These are phyloP conservation scores for Teratosphaeria pseudoeucalypti DNA, from an alignment of 2,329 filamentous ascomycete species.

Conservation along the genomic window DNA sequence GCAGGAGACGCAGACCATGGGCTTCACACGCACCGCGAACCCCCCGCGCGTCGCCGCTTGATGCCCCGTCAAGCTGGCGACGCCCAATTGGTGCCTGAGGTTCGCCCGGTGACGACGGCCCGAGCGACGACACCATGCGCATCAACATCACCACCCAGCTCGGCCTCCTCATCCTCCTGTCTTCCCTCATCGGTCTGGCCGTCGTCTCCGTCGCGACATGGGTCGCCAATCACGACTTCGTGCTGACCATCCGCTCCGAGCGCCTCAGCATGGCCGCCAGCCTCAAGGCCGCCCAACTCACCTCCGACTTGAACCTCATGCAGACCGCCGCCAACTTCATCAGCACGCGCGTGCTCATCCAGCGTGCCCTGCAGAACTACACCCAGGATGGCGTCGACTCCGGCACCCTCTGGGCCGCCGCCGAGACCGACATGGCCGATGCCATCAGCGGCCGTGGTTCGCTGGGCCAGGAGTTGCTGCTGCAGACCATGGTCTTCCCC, in stretches of 20 bases:
- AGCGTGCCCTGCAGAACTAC: conserved; percentile 42
- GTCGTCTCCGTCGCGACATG: conserved; percentile 69
- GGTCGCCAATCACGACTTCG: conserved; percentile 51
- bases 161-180: conserved; percentile 64
- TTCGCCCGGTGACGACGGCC: not conserved
- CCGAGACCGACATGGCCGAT: conserved; percentile 56
- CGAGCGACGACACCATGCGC: conserved; percentile 47
- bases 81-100: not conserved
- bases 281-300: conserved; percentile 73
- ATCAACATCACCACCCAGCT: conserved; percentile 84
- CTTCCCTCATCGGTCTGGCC: conserved; percentile 63
- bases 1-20: not conserved
- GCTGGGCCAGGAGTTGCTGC: conserved; percentile 41
- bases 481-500: conserved; percentile 66
- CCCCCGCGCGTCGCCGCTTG: not conserved
- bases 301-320: conserved; percentile 68
- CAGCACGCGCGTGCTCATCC: conserved; percentile 50
- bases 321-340: conserved; percentile 65
- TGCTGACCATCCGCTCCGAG: conserved; percentile 42
- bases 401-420: conserved; percentile 48
- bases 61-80: not conserved
- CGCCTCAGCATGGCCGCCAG: conserved; percentile 70
- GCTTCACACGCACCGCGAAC: not conserved
- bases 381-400: conserved; percentile 46
- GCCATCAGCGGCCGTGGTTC: conserved; percentile 50